Evolutionary conservation across 441 rosid species (phyloP).

Genomic region (Sinapis alba): DNA sequence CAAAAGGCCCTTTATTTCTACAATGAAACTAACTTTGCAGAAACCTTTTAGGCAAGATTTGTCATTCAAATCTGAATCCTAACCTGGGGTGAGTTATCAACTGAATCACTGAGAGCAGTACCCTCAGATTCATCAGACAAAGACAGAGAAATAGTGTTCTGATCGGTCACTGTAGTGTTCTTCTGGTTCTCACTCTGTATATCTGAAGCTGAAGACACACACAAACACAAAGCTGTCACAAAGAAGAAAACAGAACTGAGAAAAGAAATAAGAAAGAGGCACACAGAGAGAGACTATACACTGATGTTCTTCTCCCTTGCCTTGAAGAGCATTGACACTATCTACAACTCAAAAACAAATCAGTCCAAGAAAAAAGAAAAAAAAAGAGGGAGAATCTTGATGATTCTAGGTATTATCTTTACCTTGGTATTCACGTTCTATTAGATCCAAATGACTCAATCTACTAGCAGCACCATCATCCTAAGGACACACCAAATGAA

Average conservation of each 20-base stretch:
- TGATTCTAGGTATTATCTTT: background rate
- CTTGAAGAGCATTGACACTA: slow-evolving; percentile 30
- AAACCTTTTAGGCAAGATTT: background rate
- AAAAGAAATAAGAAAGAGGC: background rate
- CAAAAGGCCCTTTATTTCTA: background rate
- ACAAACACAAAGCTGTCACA: slow-evolving; percentile 9
- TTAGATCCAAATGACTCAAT: slow-evolving; percentile 25
- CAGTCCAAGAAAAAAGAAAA: background rate
- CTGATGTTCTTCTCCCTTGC: slow-evolving; percentile 20
- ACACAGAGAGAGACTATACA: slow-evolving; percentile 26
- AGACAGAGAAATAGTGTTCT: slow-evolving; percentile 33
- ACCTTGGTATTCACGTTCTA: slow-evolving; percentile 23
- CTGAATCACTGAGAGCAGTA: slow-evolving; percentile 6
- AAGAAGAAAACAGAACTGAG: background rate
- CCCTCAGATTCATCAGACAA: slow-evolving; percentile 18
- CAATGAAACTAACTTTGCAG: slow-evolving; percentile 1
- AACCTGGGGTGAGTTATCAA: slow-evolving; percentile 15
- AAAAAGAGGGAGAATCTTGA: background rate
- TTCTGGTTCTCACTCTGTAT: slow-evolving; percentile 17
- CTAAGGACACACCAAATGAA: background rate
- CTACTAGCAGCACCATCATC: slow-evolving; percentile 32
- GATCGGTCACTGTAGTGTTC: background rate
- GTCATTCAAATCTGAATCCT: slow-evolving; percentile 8
- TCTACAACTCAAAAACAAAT: slow-evolving; percentile 1
- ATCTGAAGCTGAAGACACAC: slow-evolving; percentile 17